These are phyloP conservation scores for Phialophora expanda DNA, from an alignment of 2,329 filamentous ascomycete species.

Conservation along the genomic window DNA sequence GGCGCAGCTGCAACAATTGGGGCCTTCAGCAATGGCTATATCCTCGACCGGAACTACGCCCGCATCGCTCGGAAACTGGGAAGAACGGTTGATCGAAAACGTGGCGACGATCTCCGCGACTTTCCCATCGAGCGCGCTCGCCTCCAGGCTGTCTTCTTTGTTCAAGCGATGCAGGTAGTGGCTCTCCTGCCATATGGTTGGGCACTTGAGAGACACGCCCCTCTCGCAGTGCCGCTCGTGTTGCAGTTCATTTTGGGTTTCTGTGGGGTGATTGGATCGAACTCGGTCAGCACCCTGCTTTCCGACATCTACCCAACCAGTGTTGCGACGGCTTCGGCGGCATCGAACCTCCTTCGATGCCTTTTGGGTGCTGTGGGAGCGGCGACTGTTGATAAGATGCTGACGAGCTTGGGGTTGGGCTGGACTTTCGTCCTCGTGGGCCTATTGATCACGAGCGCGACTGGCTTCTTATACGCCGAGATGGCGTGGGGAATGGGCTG, in stretches of 20 bases:
- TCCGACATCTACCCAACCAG: slow-evolving; percentile 34
- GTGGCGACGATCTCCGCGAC: slow-evolving; percentile 39
- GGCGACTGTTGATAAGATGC: slow-evolving; percentile 38
- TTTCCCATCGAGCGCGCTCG: slow-evolving; percentile 55
- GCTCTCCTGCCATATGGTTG: slow-evolving; percentile 18
- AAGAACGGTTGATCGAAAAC: slow-evolving; percentile 40
- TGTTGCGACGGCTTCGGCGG: slow-evolving; percentile 44
- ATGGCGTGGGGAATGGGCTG: slow-evolving; percentile 18
- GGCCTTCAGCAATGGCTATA: slow-evolving; percentile 10
- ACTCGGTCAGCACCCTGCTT: slow-evolving; percentile 24
- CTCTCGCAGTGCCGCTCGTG: slow-evolving; percentile 17
- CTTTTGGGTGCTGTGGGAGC: slow-evolving; percentile 43
- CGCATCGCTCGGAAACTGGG: slow-evolving; percentile 44
- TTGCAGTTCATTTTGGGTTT: slow-evolving; percentile 21
- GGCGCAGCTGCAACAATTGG: slow-evolving; percentile 16
- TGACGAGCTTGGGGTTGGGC: slow-evolving; percentile 25
- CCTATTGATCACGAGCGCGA: slow-evolving; percentile 8
- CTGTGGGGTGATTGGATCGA: slow-evolving; percentile 7
- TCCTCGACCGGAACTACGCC: slow-evolving; percentile 50
- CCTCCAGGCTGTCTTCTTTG: slow-evolving; percentile 45
- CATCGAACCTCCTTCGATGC: slow-evolving; percentile 45
- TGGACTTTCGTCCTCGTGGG: slow-evolving; percentile 23
- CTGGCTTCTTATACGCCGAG: slow-evolving; percentile 4
- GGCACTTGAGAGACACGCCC: slow-evolving; percentile 15
- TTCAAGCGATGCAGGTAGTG: slow-evolving; percentile 7